Base-by-base conservation (phyloP, 805 yeast genomes). In the Clavispora asparagi region DNA sequence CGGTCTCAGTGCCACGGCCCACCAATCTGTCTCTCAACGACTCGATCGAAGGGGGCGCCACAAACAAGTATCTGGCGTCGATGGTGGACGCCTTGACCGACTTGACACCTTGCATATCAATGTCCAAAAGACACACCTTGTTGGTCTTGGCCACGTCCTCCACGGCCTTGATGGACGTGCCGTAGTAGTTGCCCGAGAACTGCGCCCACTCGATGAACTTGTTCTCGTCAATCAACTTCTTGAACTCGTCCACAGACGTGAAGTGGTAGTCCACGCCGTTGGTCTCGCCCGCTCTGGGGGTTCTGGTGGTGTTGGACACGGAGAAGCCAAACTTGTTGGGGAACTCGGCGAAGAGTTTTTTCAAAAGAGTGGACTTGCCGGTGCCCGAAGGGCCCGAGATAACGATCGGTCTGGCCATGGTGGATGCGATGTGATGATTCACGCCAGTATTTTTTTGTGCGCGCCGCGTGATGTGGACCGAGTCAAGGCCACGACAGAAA, bases 61-160 rank as follows among this genome's bases (percentile, higher is more conserved):
- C 66, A 62, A 94, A 94, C 56, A 94, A 71, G 67, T 65, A 94
- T 65, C 91, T 78, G 27, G 99, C 97, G 57, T 87, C 81, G 58
- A 94, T 76, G 55, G 80, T 79, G 14, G 96, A 81, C 45, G 80
- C 70, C 71, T 94, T 94, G 54, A 94, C 97, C 25, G 89, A 77
- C 71, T 87, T 85, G 59, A 94, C 99, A 55, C 99, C 99, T 73
- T 94, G 98, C 97, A 92, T 91, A 78, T 94, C 99, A 55, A 94
- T 94, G 69, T 94, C 99, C 63, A 94, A 76, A 52, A 94, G 83
- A 73, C 98, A 94, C 44, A 83, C 84, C 66, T 77, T 81, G 57
- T 89, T 87, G 49, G 76, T 64, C 43, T 68, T 67, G 42, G 77
- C 65, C 39, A 87, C 91, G 52, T 83, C 84, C 57, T 86, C 78